Base-by-base conservation (phyloP, 306 rosid genomes). In the Vicia sativa region DNA sequence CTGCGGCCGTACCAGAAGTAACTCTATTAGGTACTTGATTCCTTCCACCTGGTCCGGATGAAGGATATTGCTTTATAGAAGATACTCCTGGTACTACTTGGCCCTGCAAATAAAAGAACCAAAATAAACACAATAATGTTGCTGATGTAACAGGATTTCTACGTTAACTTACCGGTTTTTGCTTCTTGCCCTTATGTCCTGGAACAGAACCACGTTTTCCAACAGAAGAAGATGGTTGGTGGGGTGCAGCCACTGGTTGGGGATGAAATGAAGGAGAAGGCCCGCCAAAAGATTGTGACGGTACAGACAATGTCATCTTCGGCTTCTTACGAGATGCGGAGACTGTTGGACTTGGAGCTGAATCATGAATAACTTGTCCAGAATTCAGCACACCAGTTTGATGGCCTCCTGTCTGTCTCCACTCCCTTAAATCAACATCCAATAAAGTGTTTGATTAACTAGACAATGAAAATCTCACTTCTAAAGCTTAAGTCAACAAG, bases 271-370 rank as follows among this genome's bases (percentile, higher is more conserved):
- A 54, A 60, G 82, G 90, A 67, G 98, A 83, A 55, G 96, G 98
- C 29, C 88, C 88, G 11, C 73, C 84, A 79, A 87, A 89, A 56
- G 96, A 80, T 75, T 89, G 92, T 31, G 96, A 78, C 50, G 91
- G 86, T 35, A 81, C 84, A 34, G 96, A 74, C 13, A 80, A 84
- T 29, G 83, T 71, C 55, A 83, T 79, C 83, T 89, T 92, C 52
- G 73, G 98, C 78, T 92, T 92, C 85, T 87, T 92, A 65, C 92
- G 87, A 45, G 98, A 89, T 73, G 92, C 91, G 71, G 98, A 89
- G 68, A 92, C 74, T 45, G 97, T 79, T 35, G 98, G 92, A 73
- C 92, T 89, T 19, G 92, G 92, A 83, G 79, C 39, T 11, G 91
- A 87, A 79, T 92, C 96, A 63, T 83, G 95, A 66, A 78, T 84